A percentile compares a stretch with the other conserved stretches of the same genome.
phyloP scores from a whole-genome alignment of 106 monocot genomes.

The Phalaenopsis aphrodite region DNA sequence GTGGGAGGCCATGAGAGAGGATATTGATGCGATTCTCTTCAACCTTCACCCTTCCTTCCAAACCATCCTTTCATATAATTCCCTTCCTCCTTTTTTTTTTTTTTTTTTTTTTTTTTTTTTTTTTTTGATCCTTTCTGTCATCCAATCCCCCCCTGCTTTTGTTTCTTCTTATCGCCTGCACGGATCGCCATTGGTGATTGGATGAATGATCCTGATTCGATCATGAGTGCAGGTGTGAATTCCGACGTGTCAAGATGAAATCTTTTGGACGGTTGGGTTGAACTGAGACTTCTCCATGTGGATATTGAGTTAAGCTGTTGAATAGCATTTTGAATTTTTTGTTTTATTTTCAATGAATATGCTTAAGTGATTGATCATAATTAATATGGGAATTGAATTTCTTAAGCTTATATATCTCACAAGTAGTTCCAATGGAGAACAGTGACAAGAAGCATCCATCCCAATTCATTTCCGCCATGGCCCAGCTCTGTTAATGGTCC shows the following conservation, averaged over 20 bases:
- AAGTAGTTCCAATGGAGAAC: too few relatives aligned
- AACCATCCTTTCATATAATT: not conserved
- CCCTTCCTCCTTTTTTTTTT: not conserved
- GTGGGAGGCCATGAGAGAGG: not conserved
- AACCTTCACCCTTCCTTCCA: conserved; percentile 4
- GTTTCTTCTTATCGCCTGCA: not conserved
- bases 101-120: too few relatives aligned
- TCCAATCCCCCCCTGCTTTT: not conserved
- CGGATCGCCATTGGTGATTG: not conserved
- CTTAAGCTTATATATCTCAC: not conserved
- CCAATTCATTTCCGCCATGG: too few relatives aligned
- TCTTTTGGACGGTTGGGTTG: not conserved
- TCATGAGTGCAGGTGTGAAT: not conserved
- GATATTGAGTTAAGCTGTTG: too few relatives aligned
- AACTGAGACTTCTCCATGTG: too few relatives aligned
- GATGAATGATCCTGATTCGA: not conserved
- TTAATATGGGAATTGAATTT: not conserved
- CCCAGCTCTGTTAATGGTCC: not conserved
- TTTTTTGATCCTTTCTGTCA: not conserved
- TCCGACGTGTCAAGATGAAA: not conserved
- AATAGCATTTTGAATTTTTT: too few relatives aligned
- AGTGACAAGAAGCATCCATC: not conserved
- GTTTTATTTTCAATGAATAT: too few relatives aligned
- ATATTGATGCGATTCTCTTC: conserved; percentile 1
- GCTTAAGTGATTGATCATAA: too few relatives aligned